Base-by-base conservation (phyloP, 2,329 filamentous ascomycete genomes). In the Penicillium sp. region DNA sequence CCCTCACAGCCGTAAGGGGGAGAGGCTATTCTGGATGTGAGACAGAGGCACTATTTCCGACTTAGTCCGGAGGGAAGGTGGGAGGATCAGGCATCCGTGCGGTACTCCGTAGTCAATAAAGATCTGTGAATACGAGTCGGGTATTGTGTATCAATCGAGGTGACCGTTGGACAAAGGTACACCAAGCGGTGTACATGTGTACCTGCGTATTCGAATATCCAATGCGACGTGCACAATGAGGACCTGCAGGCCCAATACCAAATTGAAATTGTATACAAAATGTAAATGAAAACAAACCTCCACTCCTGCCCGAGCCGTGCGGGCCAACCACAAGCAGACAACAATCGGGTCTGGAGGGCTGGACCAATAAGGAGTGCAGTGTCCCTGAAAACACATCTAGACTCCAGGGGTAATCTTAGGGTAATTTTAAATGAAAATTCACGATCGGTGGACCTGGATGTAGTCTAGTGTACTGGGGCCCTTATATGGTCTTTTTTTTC, bases 381-480 rank as follows among this genome's bases (percentile, higher is more conserved):
- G 60, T 63, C 48, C 60, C 60, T 63, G 60, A 54, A 55, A 45
- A 42, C 55, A 34, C 47, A 51, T 59, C 58, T 58, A 56, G 53
- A 54, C 55, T 57, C 47, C 47, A 52, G 48, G 47, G 52, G 52
- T 54, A 50, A 54, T 50, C 32, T 49, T 29, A 43, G 36, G 24
- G 48, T 44, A 46, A 51, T 47, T 47, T 52, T 48, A 24, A 16
- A 34, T 29, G 47, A 47, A 47, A 43, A 45, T 54, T 58, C 46
- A 55, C 43, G 48, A 59, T 54, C 57, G 29, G 55, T 60, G 55
- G 58, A 55, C 31, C 39, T 53, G 34, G 46, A 40, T 52, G 31
- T 21, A 46, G 34, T 18, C 13, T 49, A 29, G 21, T 29, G 45
- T 9, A 52, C 38, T 52, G 9, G 22, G 21, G 49, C 31, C 45